phyloP scores from a whole-genome alignment of 208 protist species.

The Porcisia deanei region DNA sequence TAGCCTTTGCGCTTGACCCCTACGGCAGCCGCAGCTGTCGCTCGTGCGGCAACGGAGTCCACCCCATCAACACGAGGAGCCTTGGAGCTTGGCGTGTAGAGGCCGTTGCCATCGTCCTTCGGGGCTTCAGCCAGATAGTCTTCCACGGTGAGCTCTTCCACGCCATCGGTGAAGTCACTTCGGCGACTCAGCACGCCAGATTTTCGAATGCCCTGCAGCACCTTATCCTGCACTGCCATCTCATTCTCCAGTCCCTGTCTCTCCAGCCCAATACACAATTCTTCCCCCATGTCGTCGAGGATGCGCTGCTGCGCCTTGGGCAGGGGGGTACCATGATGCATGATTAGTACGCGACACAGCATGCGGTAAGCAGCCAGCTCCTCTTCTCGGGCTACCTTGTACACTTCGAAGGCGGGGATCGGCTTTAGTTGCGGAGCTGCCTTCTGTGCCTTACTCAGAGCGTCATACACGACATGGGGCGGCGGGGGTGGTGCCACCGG shows the following conservation, averaged over 20 bases:
- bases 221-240: slow-evolving; percentile 47
- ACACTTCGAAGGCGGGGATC: slow-evolving; percentile 70
- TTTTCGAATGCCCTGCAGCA: slow-evolving; percentile 48
- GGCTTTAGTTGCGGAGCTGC: slow-evolving; percentile 31
- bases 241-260: slow-evolving; percentile 52
- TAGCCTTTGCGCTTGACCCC: slow-evolving; percentile 22
- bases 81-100: slow-evolving; percentile 29
- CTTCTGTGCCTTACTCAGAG: slow-evolving; percentile 48
- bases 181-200: slow-evolving; percentile 61
- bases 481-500: background rate
- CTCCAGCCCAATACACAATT: slow-evolving; percentile 27
- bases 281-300: slow-evolving; percentile 77
- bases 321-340: slow-evolving; percentile 58
- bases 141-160: slow-evolving; percentile 70
- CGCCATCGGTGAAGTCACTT: slow-evolving; percentile 81
- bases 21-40: slow-evolving; percentile 6
- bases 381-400: slow-evolving; percentile 82
- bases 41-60: background rate
- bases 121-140: slow-evolving; percentile 20
- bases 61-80: slow-evolving; percentile 28
- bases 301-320: slow-evolving; percentile 60
- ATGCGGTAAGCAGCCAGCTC: slow-evolving; percentile 76
- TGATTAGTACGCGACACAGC: slow-evolving; percentile 73
- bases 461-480: slow-evolving; percentile 50
- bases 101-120: slow-evolving; percentile 45